Evolutionary conservation across 805 yeast species (phyloP).

Genomic region (Pichia cabralensis): DNA sequence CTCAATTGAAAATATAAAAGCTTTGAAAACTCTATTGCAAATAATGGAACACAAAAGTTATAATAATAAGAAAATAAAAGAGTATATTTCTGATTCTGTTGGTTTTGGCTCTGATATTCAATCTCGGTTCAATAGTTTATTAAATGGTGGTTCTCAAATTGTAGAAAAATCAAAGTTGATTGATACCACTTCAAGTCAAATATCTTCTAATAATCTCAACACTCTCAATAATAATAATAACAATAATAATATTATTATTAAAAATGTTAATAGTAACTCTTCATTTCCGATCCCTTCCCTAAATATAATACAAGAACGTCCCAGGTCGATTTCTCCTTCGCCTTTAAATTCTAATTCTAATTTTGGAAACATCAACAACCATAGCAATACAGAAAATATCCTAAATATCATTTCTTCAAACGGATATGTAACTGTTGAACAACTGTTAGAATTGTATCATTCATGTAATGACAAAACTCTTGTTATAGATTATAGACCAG

Average conservation of each 20-base stretch:
- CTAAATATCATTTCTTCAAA: constrained; percentile 1
- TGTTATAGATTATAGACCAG: constrained; percentile 63
- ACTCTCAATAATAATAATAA: neutral
- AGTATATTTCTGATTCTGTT: too few relatives aligned
- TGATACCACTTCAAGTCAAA: neutral
- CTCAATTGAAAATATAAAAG: too few relatives aligned
- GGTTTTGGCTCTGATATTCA: too few relatives aligned
- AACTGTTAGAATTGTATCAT: constrained; percentile 17
- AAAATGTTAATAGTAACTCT: too few relatives aligned
- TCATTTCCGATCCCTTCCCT: too few relatives aligned
- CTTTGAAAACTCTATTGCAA: neutral
- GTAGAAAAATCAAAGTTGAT: constrained; percentile 6
- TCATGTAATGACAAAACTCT: constrained; percentile 31
- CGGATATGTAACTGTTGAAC: constrained; percentile 6
- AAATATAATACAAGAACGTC: neutral
- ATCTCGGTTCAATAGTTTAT: constrained; percentile 5
- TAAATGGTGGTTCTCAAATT: constrained; percentile 5
- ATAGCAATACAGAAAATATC: neutral
- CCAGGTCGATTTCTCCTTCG: constrained; percentile 3
- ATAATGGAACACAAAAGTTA: too few relatives aligned
- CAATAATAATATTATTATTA: too few relatives aligned
- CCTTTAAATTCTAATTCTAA: neutral
- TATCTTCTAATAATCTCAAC: neutral
- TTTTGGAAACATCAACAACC: too few relatives aligned
- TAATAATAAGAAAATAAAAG: too few relatives aligned